Percentiles rank a stretch among this genome's conserved stretches.
Evolutionary conservation across 1,284 basidiomycete genomes (phyloP).

Genomic region (Vanrija sp.): DNA sequence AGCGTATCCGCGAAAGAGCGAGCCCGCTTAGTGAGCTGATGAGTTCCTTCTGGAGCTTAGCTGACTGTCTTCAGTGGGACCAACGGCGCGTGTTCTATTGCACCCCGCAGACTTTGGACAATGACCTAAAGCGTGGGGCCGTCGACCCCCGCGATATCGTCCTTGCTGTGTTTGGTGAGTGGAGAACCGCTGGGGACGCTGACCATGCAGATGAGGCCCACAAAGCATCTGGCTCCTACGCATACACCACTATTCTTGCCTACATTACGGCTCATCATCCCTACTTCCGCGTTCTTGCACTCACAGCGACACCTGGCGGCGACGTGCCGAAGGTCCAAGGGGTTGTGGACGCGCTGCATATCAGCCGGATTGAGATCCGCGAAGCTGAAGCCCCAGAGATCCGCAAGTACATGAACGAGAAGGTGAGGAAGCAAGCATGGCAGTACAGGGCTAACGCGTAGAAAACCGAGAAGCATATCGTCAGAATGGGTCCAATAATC

Average conservation of each 20-base stretch:
- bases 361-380: constrained; percentile 91
- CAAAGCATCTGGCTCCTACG: constrained; percentile 85
- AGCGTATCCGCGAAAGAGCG: constrained; percentile 51
- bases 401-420: constrained; percentile 79
- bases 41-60: not conserved
- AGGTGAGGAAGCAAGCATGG: constrained; percentile 54
- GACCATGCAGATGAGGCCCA: constrained; percentile 81
- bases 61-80: constrained; percentile 36
- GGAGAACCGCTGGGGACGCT: not conserved
- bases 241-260: constrained; percentile 85
- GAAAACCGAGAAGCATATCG: constrained; percentile 57
- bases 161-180: constrained; percentile 66
- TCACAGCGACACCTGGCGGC: constrained; percentile 92
- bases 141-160: constrained; percentile 72
- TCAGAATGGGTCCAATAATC: constrained; percentile 58
- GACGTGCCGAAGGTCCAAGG: constrained; percentile 81
- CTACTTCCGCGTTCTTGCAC: constrained; percentile 84
- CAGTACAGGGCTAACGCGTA: constrained; percentile 4
- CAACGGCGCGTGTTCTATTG: constrained; percentile 92
- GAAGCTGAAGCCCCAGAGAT: constrained; percentile 89
- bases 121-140: constrained; percentile 70
- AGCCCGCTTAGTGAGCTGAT: constrained; percentile 59
- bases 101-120: constrained; percentile 93
- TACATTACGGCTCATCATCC: constrained; percentile 91
- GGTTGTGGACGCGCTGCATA: constrained; percentile 93